These are phyloP conservation scores for Zizania latifolia DNA, from an alignment of 176 grass and related monocot species.

Conservation along the genomic window DNA sequence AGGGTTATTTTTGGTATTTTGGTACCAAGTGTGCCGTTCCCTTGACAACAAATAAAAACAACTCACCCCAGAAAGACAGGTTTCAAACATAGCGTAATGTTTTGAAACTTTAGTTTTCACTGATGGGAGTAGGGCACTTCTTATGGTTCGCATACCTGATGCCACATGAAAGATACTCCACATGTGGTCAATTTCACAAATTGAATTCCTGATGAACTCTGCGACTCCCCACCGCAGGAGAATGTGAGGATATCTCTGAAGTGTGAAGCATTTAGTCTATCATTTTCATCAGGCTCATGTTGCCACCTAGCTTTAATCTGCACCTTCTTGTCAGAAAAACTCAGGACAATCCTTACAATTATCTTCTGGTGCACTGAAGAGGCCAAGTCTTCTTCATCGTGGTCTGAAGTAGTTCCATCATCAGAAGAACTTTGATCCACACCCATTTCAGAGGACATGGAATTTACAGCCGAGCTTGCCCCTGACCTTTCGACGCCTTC, in stretches of 20 bases:
- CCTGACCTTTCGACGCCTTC: conserved; percentile 34
- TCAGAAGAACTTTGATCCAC: conserved; percentile 20
- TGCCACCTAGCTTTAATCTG: conserved; percentile 79
- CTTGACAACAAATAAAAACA: neutral
- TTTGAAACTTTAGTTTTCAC: neutral
- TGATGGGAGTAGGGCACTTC: neutral
- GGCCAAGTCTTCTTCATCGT: conserved; percentile 36
- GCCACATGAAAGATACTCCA: conserved; percentile 93
- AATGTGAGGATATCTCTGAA: conserved; percentile 78
- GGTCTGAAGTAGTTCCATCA: conserved; percentile 24
- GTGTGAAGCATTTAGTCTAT: conserved; percentile 73
- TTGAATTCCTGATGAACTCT: conserved; percentile 54
- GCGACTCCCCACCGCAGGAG: conserved; percentile 64
- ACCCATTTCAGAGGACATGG: conserved; percentile 22
- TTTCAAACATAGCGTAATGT: neutral
- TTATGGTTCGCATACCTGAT: conserved; percentile 52
- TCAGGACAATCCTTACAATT: conserved; percentile 23
- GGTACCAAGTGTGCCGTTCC: neutral
- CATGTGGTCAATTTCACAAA: conserved; percentile 81
- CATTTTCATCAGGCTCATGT: conserved; percentile 79
- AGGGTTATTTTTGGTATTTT: neutral
- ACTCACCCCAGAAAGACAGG: neutral
- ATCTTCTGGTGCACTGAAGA: conserved; percentile 23
- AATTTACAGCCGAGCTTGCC: conserved; percentile 20
- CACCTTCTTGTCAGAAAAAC: conserved; percentile 19